Base-by-base conservation (phyloP, 352 stramenopile species). In the Phytophthora meadii region DNA sequence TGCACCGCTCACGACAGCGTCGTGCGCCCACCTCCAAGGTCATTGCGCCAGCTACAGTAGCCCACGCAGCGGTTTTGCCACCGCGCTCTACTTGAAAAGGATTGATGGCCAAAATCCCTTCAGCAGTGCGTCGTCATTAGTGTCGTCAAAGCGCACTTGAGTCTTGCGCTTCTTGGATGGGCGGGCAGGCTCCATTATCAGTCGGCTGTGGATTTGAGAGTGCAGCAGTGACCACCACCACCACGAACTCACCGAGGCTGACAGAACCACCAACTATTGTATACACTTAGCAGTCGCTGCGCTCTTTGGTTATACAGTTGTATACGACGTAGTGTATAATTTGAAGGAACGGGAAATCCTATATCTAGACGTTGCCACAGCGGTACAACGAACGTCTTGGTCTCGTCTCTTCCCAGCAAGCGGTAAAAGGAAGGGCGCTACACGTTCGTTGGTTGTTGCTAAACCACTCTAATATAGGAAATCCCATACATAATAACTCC, bases 391-490 rank as follows among this genome's bases (percentile, higher is more conserved):
- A 15, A 40, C 34, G 14, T 40, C 4, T 40, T 4, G 12, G 4
- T 2, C 34, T 40, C 34, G 34, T 40, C 14, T 40, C 34, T 40
- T n/a, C 9, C 34, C 12, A 3, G 8, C 14, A 15, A 19, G 19
- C 19, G 19, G 19, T 19, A 40, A 15, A 40, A 40, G 12, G 8
- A 11, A 4, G 34, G 34, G 34, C 34, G 34, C 8, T 8, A 50
- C 22, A 50, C 44, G 44, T 24, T 50, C 24, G 44, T 50, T 17
- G 24, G 22, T 36, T 50, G 2, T 5, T 50, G 44, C 44, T 36
- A 50, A 50, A 50, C 44, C 44, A 50, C 44, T 50, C 44, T 50
- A 50, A 30, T 30, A n/a, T n/a, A n/a, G n/a, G n/a, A n/a, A n/a
- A n/a, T n/a, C n/a, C n/a, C n/a, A n/a, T n/a, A n/a, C n/a, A n/a